Percentiles rank a stretch among this genome's conserved stretches.
Conservation (phyloP, 2,329 filamentous ascomycete genomes). For the Cryphonectria radicalis region DNA sequence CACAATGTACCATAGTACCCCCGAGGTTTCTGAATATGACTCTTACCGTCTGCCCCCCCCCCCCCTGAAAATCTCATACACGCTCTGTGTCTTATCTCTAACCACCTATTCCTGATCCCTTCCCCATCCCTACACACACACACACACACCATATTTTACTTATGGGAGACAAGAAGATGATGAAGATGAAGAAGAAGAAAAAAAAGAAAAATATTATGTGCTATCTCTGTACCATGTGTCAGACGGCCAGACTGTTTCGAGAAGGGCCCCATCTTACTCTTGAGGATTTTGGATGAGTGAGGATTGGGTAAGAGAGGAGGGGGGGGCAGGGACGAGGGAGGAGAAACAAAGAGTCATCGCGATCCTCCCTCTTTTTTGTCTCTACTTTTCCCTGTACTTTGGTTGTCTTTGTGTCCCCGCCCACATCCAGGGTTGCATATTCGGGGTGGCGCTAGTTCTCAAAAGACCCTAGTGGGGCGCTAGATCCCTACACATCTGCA, state of each 20-base stretch:
- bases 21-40: conserved; percentile 3
- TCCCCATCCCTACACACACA: background rate
- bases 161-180: background rate
- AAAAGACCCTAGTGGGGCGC: background rate
- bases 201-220: background rate
- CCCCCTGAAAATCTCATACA: conserved; percentile 16
- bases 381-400: background rate
- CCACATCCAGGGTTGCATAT: background rate
- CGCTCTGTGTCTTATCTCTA: background rate
- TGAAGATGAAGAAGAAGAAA: background rate
- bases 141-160: background rate
- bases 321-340: background rate
- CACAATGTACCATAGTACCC: background rate
- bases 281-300: background rate
- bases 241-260: background rate
- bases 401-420: background rate
- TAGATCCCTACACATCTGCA: background rate
- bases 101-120: background rate
- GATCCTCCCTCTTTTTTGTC: background rate
- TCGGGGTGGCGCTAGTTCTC: background rate
- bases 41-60: background rate
- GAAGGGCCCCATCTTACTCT: conserved; percentile 1
- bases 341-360: conserved; percentile 8
- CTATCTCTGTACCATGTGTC: background rate
- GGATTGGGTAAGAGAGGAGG: background rate